Conservation (phyloP, 2,329 filamentous ascomycete genomes). For the Harringtonia aguacate region DNA sequence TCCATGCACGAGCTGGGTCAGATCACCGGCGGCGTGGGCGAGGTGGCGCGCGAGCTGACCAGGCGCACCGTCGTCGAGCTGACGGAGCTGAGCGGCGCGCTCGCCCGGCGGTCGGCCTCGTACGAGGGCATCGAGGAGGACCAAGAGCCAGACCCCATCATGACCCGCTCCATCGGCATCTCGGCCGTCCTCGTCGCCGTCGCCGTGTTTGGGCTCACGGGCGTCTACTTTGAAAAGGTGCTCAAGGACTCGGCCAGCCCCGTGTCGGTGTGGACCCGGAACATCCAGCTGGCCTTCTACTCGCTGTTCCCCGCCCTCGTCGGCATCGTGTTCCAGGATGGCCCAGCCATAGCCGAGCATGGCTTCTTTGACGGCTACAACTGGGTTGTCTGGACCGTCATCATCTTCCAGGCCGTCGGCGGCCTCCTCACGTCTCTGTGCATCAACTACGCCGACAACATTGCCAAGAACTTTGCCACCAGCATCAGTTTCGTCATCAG, state of each 20-base stretch:
- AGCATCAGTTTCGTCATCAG: constrained; percentile 86
- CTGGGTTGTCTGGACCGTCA: constrained; percentile 77
- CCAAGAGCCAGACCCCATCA: constrained; percentile 36
- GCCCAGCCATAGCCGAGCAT: constrained; percentile 66
- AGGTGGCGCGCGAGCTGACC: constrained; percentile 39
- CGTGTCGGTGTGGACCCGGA: constrained; percentile 83
- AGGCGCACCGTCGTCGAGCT: constrained; percentile 29
- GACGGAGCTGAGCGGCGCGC: constrained; percentile 21
- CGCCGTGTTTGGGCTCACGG: constrained; percentile 70
- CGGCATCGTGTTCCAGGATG: constrained; percentile 80
- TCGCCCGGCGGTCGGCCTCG: constrained; percentile 68
- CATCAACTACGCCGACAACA: constrained; percentile 78
- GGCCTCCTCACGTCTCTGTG: constrained; percentile 76
- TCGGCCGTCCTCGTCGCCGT: constrained; percentile 69
- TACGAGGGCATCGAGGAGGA: constrained; percentile 78
- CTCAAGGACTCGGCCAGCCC: constrained; percentile 71
- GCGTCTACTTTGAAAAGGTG: constrained; percentile 84
- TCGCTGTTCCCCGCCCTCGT: constrained; percentile 82
- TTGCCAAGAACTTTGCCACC: constrained; percentile 87
- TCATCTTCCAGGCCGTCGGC: constrained; percentile 71
- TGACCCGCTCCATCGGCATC: constrained; percentile 74
- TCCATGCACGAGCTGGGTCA: constrained; percentile 69
- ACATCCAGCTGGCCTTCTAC: constrained; percentile 90
- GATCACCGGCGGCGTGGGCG: constrained; percentile 39
- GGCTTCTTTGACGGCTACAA: constrained; percentile 97